phyloP scores from a whole-genome alignment of 2,329 filamentous ascomycete species.

The Phialophora macrospora region DNA sequence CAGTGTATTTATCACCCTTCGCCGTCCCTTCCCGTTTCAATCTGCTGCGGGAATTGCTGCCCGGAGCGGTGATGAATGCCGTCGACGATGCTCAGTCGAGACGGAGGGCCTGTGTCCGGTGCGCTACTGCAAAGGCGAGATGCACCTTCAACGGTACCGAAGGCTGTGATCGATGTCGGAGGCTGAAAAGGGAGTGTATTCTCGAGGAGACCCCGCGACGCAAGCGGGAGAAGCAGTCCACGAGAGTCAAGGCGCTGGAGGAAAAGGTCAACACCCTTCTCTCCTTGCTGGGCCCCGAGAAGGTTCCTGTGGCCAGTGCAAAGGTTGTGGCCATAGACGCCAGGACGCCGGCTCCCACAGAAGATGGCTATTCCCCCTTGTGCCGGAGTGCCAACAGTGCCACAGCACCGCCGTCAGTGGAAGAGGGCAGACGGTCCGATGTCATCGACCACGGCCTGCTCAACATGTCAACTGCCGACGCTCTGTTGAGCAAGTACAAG shows the following conservation, averaged over 20 bases:
- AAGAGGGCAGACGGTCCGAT: conserved; percentile 8
- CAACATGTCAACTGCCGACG: conserved; percentile 2
- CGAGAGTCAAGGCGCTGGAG: conserved; percentile 22
- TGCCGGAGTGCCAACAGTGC: conserved; percentile 6
- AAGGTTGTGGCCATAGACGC: background rate
- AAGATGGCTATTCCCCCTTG: background rate
- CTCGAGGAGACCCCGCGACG: conserved; percentile 18
- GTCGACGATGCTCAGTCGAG: conserved; percentile 9
- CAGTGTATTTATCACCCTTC: background rate
- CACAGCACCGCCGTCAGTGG: conserved; percentile 1
- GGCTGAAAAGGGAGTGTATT: conserved; percentile 20
- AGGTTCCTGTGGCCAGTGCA: background rate
- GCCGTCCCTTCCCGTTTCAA: background rate
- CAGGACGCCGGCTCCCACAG: background rate
- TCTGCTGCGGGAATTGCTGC: background rate
- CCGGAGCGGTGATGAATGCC: conserved; percentile 17
- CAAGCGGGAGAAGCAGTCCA: conserved; percentile 19
- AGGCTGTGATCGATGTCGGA: conserved; percentile 18
- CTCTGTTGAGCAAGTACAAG: conserved; percentile 13
- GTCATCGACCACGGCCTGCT: conserved; percentile 8
- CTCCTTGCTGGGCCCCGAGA: conserved; percentile 11
- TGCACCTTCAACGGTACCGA: conserved; percentile 16
- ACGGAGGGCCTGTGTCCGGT: conserved; percentile 17
- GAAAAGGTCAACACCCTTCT: conserved; percentile 22
- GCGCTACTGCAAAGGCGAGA: conserved; percentile 20